Percentiles rank a stretch among this genome's conserved stretches.
Conservation (phyloP, 108 stramenopile species). For the Fistulifera pelliculosa region DNA sequence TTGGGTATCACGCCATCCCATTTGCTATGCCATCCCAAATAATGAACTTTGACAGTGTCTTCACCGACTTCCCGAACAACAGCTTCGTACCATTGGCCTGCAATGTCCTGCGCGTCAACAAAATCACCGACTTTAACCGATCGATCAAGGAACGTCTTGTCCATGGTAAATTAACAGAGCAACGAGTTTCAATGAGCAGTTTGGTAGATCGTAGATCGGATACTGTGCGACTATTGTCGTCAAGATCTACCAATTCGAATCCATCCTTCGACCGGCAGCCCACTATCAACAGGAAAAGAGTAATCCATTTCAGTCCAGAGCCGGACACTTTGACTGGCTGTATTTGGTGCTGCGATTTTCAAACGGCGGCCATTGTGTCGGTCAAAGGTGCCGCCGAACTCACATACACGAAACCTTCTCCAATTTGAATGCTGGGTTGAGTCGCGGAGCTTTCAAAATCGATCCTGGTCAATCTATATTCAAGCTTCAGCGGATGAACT, state of each 20-base stretch:
- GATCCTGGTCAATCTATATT: slow-evolving; percentile 26
- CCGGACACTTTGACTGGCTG: slow-evolving; percentile 42
- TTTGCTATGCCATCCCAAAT: slow-evolving; percentile 64
- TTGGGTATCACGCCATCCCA: slow-evolving; percentile 45
- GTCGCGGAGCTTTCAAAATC: not conserved
- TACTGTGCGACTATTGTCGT: no score
- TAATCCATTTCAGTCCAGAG: slow-evolving; percentile 31
- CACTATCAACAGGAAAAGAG: not conserved
- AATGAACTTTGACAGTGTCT: slow-evolving; percentile 65
- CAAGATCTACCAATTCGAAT: slow-evolving; percentile 50
- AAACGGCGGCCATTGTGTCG: slow-evolving; percentile 39
- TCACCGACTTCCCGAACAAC: slow-evolving; percentile 43
- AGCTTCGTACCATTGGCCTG: slow-evolving; percentile 75
- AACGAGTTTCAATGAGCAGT: slow-evolving; percentile 37
- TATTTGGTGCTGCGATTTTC: slow-evolving; percentile 40
- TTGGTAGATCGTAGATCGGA: no score
- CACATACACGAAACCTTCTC: slow-evolving; percentile 49
- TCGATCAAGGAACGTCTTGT: slow-evolving; percentile 49
- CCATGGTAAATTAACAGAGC: slow-evolving; percentile 35
- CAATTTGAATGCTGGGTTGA: no score
- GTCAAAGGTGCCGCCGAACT: slow-evolving; percentile 25
- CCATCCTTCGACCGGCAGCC: slow-evolving; percentile 28
- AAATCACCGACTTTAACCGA: slow-evolving; percentile 70
- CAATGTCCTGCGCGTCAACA: slow-evolving; percentile 71
- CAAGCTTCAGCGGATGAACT: slow-evolving; percentile 57